Conservation (phyloP, 2,329 filamentous ascomycete genomes). For the Eutypella sp. region DNA sequence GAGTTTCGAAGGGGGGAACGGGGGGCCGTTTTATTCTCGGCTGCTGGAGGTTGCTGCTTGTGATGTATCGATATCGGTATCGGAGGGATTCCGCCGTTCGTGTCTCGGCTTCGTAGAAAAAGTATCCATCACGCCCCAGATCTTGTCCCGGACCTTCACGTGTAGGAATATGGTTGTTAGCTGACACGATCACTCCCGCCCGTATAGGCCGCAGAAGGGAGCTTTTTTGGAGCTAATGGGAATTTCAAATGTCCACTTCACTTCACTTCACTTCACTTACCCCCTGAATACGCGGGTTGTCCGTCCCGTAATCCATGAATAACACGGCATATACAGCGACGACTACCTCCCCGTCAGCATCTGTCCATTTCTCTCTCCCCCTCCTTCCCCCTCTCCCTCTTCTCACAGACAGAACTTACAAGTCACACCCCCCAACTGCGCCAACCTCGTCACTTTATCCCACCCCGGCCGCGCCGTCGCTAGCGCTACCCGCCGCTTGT, state of each 20-base stretch:
- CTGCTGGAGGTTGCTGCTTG: too few relatives aligned
- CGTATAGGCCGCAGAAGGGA: too few relatives aligned
- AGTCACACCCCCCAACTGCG: constrained; percentile 55
- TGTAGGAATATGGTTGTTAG: constrained; percentile 8
- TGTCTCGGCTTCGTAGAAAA: constrained; percentile 21
- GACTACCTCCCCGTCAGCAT: constrained; percentile 35
- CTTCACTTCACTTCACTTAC: constrained; percentile 30
- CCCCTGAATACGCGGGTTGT: constrained; percentile 44
- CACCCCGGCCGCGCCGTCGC: constrained; percentile 26
- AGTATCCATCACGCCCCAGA: constrained; percentile 32
- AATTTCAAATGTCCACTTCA: background rate
- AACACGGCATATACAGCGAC: constrained; percentile 53
- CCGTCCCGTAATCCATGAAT: constrained; percentile 54
- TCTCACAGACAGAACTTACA: constrained; percentile 47
- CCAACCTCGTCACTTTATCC: constrained; percentile 47
- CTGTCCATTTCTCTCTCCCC: background rate
- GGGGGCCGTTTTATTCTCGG: too few relatives aligned
- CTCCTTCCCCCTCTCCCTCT: background rate
- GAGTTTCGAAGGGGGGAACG: too few relatives aligned
- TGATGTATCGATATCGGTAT: too few relatives aligned
- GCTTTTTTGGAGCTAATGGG: background rate
- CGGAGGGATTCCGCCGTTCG: constrained; percentile 15
- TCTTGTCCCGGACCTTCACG: constrained; percentile 32
- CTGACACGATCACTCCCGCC: too few relatives aligned
- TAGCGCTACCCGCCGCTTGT: constrained; percentile 59